Evolutionary conservation across 2,329 filamentous ascomycete species (phyloP).

Genomic region (Xylaria sp.): DNA sequence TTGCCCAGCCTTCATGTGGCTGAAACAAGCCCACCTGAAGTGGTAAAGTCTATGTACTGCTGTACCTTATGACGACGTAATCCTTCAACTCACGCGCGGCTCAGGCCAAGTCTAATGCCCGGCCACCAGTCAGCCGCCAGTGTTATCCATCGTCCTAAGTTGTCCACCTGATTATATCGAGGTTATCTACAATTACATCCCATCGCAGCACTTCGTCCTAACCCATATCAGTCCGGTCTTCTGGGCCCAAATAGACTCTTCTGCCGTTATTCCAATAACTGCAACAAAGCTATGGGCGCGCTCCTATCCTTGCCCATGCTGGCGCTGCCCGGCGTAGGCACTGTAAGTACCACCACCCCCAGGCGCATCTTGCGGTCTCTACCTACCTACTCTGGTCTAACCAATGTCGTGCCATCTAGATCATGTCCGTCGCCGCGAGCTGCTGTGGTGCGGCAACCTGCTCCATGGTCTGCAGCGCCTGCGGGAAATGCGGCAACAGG

Average conservation of each 20-base stretch:
- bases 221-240: constrained; percentile 2
- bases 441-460: constrained; percentile 98
- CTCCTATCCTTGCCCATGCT: constrained; percentile 89
- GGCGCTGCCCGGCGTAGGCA: constrained; percentile 85
- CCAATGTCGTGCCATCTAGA: constrained; percentile 55
- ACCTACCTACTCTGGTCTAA: constrained; percentile 12
- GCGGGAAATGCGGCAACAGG: constrained; percentile 97
- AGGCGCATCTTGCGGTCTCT: constrained; percentile 13
- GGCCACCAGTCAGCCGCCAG: constrained; percentile 12
- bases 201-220: constrained; percentile 19
- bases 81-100: constrained; percentile 3
- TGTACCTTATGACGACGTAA: constrained; percentile 14
- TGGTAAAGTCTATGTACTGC: neutral
- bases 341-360: constrained; percentile 67
- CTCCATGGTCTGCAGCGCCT: constrained; percentile 93
- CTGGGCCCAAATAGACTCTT: constrained; percentile 12
- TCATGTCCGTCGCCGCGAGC: constrained; percentile 82
- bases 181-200: neutral
- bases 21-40: neutral
- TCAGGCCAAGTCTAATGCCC: constrained; percentile 6
- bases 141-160: neutral
- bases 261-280: constrained; percentile 21
- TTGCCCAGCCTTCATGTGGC: constrained; percentile 4
- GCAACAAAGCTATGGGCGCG: constrained; percentile 76
- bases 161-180: neutral